phyloP scores from a whole-genome alignment of 192 early-diverging fungal genomes.

The Diversispora eburnea region DNA sequence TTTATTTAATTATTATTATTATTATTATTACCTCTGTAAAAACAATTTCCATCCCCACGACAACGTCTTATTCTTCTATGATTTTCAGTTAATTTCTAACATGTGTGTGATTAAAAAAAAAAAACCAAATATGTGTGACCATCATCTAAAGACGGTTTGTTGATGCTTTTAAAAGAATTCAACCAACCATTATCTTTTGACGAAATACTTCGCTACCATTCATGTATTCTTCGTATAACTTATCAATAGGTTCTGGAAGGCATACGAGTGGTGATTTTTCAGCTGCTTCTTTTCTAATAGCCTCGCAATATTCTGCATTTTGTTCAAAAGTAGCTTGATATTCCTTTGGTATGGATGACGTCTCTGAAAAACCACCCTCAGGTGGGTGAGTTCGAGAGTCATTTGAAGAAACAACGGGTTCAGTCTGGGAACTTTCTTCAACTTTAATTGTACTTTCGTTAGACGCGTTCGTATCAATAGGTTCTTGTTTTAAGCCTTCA shows the following conservation, averaged over 20 bases:
- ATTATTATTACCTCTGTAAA: constrained; percentile 51
- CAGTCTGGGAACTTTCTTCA: too few species aligned
- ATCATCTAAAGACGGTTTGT: not conserved
- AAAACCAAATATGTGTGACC: not conserved
- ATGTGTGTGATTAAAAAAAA: not conserved
- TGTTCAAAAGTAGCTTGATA: constrained; percentile 25
- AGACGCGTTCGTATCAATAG: too few species aligned
- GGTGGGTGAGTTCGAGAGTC: too few species aligned
- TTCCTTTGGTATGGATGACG: too few species aligned
- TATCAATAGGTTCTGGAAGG: constrained; percentile 38
- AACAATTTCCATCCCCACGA: constrained; percentile 64
- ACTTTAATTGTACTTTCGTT: too few species aligned
- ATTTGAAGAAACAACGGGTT: too few species aligned
- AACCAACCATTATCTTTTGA: constrained; percentile 49
- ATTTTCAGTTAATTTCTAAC: constrained; percentile 44
- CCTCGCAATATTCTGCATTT: constrained; percentile 44
- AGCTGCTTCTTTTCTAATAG: constrained; percentile 57
- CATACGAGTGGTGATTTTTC: constrained; percentile 55
- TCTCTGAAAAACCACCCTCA: too few species aligned
- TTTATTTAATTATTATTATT: not conserved
- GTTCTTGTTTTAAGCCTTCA: too few species aligned
- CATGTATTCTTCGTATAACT: constrained; percentile 50
- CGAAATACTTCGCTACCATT: constrained; percentile 48
- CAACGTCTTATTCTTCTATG: constrained; percentile 51
- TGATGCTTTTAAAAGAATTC: constrained; percentile 6